Base-by-base conservation (phyloP, 768 basidiomycete species). In the Stropharia rugosoannulata region DNA sequence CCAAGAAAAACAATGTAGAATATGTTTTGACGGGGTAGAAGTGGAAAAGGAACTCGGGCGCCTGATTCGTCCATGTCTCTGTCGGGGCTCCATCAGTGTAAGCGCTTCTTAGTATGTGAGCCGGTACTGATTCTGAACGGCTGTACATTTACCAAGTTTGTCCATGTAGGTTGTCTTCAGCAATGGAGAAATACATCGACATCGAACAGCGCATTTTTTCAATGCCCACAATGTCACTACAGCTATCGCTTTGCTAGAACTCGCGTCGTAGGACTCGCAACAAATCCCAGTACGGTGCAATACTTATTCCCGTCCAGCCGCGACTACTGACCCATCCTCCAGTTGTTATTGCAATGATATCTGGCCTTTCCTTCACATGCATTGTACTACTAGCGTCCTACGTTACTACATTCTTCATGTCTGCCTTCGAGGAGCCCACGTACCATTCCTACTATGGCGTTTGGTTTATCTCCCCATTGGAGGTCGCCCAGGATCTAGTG, bases 1-100 rank as follows among this genome's bases (percentile, higher is more conserved):
- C 46, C 54, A 80, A 49, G 83, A 84, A 64, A 87, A 80, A 63
- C 88, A 89, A 66, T 95, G 93, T 65, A 80, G 93, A 51, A 95
- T 95, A 44, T 95, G 93, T 66, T 76, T 93, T 25, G 87, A 89
- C 38, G 86, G 89, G 4, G 69, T 73, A 10, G 80, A 82, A 43
- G 80, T 81, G 19, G 86, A 89, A 59, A 66, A 60, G 0, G 77
- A 80, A 22, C 73, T 88, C 39, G 93, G 93, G 2, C 81, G 85
- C 51, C 80, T 95, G 60, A 92, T 95, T 60, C 83, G 86, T 29
- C 93, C 93, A 5, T 91, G 90, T 68, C 74, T 86, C 2, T 90
- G 89, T 69, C 85, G 82, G 58, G 93, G 93, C 41, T 86, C 87
- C 18, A 90, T 93, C 57, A 87, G 85, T 56, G 79, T 79, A 64